Evolutionary conservation across 176 grass and related monocot genomes (phyloP).

Genomic region (Bonia amplexicaulis): DNA sequence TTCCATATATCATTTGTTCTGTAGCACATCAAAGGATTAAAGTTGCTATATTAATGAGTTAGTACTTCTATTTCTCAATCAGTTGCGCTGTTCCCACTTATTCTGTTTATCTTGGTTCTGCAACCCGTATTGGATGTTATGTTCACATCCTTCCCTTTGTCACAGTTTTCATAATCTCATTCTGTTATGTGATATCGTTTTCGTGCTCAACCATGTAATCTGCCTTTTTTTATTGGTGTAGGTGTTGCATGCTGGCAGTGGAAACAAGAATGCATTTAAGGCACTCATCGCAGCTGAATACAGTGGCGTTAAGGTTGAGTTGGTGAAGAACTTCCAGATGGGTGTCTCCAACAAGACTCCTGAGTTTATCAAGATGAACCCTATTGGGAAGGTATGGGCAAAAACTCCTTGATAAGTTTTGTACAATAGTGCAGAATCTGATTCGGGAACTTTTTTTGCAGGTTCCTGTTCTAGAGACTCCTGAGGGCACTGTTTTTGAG

Average conservation of each 20-base stretch:
- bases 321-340: constrained; percentile 76
- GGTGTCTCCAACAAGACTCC: constrained; percentile 75
- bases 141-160: neutral
- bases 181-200: neutral
- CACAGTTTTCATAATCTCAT: neutral
- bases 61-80: neutral
- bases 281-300: constrained; percentile 73
- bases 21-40: neutral
- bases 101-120: neutral
- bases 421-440: neutral
- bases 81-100: neutral
- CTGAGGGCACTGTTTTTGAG: constrained; percentile 71
- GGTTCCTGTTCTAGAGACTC: constrained; percentile 81
- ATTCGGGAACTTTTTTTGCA: neutral
- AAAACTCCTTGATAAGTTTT: neutral
- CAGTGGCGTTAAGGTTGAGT: constrained; percentile 51
- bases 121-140: neutral
- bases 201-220: neutral
- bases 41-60: neutral
- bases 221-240: neutral
- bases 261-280: constrained; percentile 83
- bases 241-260: constrained; percentile 43
- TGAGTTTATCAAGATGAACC: constrained; percentile 82
- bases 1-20: neutral
- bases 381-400: constrained; percentile 58